Evolutionary conservation across 345 rosid genomes (phyloP).

Genomic region (Gossypium bickii): DNA sequence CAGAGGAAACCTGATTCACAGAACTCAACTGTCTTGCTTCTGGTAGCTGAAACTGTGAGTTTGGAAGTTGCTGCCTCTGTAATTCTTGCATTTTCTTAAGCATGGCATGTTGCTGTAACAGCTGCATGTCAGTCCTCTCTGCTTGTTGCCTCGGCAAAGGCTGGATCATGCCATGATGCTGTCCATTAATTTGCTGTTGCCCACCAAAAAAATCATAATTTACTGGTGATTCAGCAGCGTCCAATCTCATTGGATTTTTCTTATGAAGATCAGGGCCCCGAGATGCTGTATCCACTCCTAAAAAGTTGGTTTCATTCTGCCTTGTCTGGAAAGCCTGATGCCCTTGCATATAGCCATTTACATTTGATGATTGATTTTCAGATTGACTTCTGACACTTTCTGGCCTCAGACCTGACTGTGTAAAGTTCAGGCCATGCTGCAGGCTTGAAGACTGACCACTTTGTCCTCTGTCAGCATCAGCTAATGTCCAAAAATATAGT

Average conservation of each 20-base stretch:
- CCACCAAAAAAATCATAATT: conserved; percentile 63
- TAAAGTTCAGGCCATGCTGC: conserved; percentile 50
- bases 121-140: conserved; percentile 67
- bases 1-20: conserved; percentile 41
- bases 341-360: conserved; percentile 68
- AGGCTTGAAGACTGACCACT: conserved; percentile 45
- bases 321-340: conserved; percentile 42
- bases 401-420: conserved; percentile 45
- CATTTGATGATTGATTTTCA: conserved; percentile 47
- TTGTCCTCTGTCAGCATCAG: conserved; percentile 55
- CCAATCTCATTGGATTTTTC: conserved; percentile 40
- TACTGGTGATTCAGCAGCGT: conserved; percentile 59
- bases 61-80: conserved; percentile 65
- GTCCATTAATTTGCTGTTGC: conserved; percentile 61
- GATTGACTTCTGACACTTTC: conserved; percentile 51
- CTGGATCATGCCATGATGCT: conserved; percentile 54
- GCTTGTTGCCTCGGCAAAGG: conserved; percentile 65
- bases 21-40: conserved; percentile 50
- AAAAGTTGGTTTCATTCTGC: conserved; percentile 53
- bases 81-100: conserved; percentile 70
- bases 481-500: conserved; percentile 36
- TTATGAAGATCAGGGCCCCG: conserved; percentile 49
- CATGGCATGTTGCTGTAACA: conserved; percentile 69
- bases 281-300: conserved; percentile 55
- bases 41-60: conserved; percentile 47